Percentiles rank a stretch among this genome's conserved stretches.
Conservation (phyloP, 2,329 filamentous ascomycete species). For the Fusarium denticulatum region DNA sequence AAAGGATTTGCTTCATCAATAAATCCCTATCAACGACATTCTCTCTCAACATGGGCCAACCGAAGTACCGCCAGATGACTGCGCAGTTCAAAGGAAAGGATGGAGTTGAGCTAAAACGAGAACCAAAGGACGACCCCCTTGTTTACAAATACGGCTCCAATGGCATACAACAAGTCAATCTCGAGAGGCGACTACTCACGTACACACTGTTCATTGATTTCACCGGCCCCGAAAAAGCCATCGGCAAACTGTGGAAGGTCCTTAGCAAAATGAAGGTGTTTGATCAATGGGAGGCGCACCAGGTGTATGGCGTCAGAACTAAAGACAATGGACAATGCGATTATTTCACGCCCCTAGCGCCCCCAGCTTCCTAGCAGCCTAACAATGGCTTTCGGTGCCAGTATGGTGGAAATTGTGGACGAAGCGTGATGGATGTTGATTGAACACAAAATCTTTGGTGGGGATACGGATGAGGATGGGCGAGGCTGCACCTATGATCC, state of each 20-base stretch:
- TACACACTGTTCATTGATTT: not conserved
- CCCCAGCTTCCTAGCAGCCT: too few species aligned
- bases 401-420: too few species aligned
- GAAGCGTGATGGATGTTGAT: fast-evolving
- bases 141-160: not conserved
- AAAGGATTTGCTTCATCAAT: fast-evolving
- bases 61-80: not conserved
- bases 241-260: fast-evolving
- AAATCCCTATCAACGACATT: too few species aligned
- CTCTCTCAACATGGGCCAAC: not conserved
- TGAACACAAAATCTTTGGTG: fast-evolving
- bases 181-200: not conserved
- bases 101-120: not conserved
- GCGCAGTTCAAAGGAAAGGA: not conserved
- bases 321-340: not conserved
- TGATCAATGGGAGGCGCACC: not conserved
- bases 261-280: not conserved
- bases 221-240: fast-evolving
- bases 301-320: not conserved
- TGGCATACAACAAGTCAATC: not conserved
- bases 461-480: not conserved
- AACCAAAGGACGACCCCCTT: not conserved
- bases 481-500: not conserved
- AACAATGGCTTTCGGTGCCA: too few species aligned
- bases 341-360: fast-evolving